Conservation (phyloP, 169 alveolate genomes). For the Babesia divergens region DNA sequence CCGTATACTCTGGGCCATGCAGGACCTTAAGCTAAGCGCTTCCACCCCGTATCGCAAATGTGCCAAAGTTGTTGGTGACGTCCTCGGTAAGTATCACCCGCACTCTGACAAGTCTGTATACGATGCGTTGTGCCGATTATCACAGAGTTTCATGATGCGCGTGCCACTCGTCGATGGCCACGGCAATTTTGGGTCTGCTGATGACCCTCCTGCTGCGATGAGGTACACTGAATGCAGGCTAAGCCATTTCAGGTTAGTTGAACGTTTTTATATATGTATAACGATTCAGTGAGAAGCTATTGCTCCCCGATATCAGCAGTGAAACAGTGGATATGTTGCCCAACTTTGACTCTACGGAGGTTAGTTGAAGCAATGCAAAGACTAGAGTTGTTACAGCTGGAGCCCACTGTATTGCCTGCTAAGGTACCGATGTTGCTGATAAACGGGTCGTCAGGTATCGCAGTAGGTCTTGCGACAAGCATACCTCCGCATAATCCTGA, state of each 20-base stretch:
- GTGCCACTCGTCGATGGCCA: constrained; percentile 80
- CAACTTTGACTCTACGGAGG: constrained; percentile 80
- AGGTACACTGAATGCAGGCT: constrained; percentile 82
- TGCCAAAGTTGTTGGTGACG: constrained; percentile 85
- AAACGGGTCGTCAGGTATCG: constrained; percentile 83
- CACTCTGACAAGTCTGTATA: constrained; percentile 84
- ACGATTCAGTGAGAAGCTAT: constrained; percentile 67
- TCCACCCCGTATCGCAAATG: constrained; percentile 72
- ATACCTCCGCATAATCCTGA: constrained; percentile 80
- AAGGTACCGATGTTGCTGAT: constrained; percentile 74
- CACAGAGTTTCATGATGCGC: constrained; percentile 74
- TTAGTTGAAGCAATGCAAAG: not conserved
- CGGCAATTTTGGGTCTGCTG: constrained; percentile 83
- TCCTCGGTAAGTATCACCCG: constrained; percentile 83
- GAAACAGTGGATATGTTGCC: constrained; percentile 72
- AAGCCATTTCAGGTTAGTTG: constrained; percentile 18
- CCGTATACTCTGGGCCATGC: constrained; percentile 82
- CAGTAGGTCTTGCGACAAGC: constrained; percentile 81
- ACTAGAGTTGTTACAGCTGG: constrained; percentile 37
- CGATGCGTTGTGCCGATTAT: constrained; percentile 80
- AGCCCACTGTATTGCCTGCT: constrained; percentile 80
- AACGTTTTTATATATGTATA: not conserved
- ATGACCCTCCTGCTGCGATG: constrained; percentile 86
- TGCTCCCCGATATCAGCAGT: constrained; percentile 66
- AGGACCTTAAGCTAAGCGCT: constrained; percentile 66